Percentiles rank a stretch among this genome's conserved stretches.
Conservation (phyloP, 352 stramenopile species). For the Phytophthora constricta region DNA sequence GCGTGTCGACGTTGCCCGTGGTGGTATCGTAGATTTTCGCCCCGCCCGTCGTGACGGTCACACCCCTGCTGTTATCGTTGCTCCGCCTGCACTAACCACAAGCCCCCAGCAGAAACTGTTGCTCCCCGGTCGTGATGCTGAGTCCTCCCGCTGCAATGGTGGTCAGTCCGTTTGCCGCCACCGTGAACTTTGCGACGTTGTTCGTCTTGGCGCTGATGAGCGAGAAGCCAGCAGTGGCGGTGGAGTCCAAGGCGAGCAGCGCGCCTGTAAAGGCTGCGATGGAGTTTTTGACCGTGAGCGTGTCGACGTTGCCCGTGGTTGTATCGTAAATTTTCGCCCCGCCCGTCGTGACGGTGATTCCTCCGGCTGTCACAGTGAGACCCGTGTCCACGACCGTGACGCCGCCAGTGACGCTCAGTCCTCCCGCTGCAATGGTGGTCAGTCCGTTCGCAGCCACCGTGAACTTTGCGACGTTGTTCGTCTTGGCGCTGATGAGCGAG, state of each 20-base stretch:
- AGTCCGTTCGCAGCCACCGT: neutral
- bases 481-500: no score
- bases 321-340: constrained; percentile 1
- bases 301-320: neutral
- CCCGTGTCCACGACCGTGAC: no score
- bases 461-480: neutral
- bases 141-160: constrained; percentile 13
- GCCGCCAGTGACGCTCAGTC: no score
- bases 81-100: no score
- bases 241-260: constrained; percentile 3
- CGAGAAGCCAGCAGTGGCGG: neutral
- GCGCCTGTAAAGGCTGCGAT: neutral
- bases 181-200: no score
- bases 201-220: constrained; percentile 11
- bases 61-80: no score
- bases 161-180: neutral
- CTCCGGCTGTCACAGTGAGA: constrained; percentile 18
- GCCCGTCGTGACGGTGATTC: constrained; percentile 14
- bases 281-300: constrained; percentile 7
- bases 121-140: no score
- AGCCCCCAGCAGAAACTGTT: no score
- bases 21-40: no score
- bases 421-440: neutral
- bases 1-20: no score
- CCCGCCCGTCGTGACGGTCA: no score